Conservation (phyloP, 2,329 filamentous ascomycete genomes). For the Paracamarosporium sp. region DNA sequence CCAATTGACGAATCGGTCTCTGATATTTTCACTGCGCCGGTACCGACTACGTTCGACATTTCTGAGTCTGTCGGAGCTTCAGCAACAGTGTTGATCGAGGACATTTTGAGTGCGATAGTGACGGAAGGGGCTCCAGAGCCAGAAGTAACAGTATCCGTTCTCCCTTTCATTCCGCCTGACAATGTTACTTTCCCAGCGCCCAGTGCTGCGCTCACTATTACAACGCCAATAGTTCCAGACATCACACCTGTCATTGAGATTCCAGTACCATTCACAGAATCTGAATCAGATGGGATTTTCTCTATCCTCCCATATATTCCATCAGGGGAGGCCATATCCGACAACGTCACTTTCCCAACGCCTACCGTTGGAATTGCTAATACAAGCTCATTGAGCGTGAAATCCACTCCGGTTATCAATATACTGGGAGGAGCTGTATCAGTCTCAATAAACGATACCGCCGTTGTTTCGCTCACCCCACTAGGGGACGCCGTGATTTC, state of each 20-base stretch:
- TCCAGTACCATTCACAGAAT: too few species aligned
- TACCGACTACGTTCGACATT: background rate
- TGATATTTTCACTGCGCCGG: background rate
- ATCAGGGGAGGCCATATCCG: background rate
- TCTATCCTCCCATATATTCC: slow-evolving; percentile 3
- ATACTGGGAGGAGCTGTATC: background rate
- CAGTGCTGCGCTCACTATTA: too few species aligned
- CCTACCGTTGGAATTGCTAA: background rate
- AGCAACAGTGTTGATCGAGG: background rate
- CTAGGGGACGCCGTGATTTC: background rate
- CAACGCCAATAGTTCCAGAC: background rate
- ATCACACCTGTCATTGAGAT: too few species aligned
- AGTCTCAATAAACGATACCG: background rate
- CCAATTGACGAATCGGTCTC: background rate
- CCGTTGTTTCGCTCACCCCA: too few species aligned
- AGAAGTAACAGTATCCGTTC: background rate
- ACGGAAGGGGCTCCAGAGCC: background rate
- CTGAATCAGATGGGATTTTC: background rate
- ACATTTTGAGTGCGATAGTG: too few species aligned
- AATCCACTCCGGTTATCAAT: background rate
- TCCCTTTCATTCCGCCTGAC: background rate
- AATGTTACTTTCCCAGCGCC: background rate
- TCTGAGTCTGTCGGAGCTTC: background rate
- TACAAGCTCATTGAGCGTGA: background rate
- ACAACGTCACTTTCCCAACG: background rate